Evolutionary conservation across 768 basidiomycete species (phyloP), one percentile per base, ranked within the genome.

Genomic region (Tylopilus felleus): DNA sequence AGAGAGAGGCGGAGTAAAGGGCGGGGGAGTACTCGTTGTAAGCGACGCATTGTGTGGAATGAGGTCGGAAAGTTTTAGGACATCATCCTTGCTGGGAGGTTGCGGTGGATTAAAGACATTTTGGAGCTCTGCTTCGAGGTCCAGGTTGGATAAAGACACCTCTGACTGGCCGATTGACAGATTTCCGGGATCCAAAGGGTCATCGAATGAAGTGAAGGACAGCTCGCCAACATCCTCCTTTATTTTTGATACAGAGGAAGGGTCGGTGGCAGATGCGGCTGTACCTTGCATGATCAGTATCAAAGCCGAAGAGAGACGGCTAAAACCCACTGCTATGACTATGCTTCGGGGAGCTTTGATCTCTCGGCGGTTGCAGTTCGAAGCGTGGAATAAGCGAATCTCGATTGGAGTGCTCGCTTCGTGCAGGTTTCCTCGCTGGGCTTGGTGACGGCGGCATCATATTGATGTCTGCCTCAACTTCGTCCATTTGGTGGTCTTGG

Each of bases 361-460:
- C 55, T 33, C 33, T 58, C 0, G 64, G 60, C 0, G 43, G 51
- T 19, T 57, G 64, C 14, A 66, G 42, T 12, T 62, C 69, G 31
- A 76, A 73, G 12, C 65, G 65, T 0, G 76, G 75, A 17, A 77
- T 57, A 12, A 73, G 68, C 8, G 60, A 63, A 50, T 73, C 72
- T 21, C 51, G 49, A 45, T 63, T 65, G 7, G 60, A 50, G 28
- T 57, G 60, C 27, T 64, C 64, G n/a, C 43, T 52, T 5, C 45
- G 53, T 31, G 55, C 27, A 6, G 16, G 57, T 36, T 60, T 49
- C 56, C 73, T 76, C 16, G 73, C 66, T 1, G 78, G 79, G 17
- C 76, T 79, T 7, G 80, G 80, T 4, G 79, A 80, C 1, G 78
- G 77, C 27, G 80, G 79, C 12, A 79, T 68, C 70, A 75, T 74